Base-by-base conservation (phyloP, 192 early-diverging fungal species). In the Thamnidium elegans region DNA sequence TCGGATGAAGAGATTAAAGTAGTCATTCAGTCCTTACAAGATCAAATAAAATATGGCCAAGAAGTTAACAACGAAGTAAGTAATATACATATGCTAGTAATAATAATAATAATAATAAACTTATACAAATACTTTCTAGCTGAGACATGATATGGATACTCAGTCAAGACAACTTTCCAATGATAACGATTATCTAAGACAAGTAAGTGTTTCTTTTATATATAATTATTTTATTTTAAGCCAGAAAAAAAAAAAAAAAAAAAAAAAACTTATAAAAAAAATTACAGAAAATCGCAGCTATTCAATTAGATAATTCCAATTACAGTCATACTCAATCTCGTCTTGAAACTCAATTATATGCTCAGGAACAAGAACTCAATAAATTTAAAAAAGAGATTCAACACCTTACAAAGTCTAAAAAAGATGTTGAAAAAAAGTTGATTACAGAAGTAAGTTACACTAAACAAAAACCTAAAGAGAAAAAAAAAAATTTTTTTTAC, bases 341-440 rank as follows among this genome's bases (percentile, higher is more conserved):
- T 34, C 68, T 83, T 9, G 81, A 83, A 61, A 83, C 75, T 23
- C 78, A 80, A 64, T 43, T 83, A 7, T 83, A 78, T 55, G 69
- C 75, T 21, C 78, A 78, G 21, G 78, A 79, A 43, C 76, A 80
- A 50, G 75, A 64, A 11, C 58, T 72, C 42, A 52, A 67, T 4
- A 60, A 69, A 15, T 46, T 71, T 19, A 72, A 71, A 42, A 80
- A 77, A 53, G 76, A 83, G 58, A 26, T 58, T 3, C 78, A 78
- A 17, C 63, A 63, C 7, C 45, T 75, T 3, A 63, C 55, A 23
- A 72, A 75, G 43, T 50, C 74, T 39, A 78, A 74, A 50, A 76
- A 73, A 58, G 78, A 83, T 59, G 45, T 54, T 34, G 81, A 83
- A 14, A 75, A 68, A 17, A 78, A 80, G 44, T 58, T 75, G 17